Conservation (phyloP, 202 grass and related monocot species). For the Cymbopogon flexuosus region DNA sequence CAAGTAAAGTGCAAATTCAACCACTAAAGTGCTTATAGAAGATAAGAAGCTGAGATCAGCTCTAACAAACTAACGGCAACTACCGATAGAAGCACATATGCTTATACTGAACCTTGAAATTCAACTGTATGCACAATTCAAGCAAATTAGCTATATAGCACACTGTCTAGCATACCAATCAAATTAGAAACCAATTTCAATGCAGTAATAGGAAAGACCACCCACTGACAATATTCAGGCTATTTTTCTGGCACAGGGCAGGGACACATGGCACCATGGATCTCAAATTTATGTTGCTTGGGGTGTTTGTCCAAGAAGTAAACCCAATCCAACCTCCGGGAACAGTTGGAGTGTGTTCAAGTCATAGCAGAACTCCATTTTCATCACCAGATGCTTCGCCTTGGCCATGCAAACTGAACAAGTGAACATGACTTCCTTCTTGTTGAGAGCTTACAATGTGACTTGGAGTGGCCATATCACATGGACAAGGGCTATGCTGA, state of each 20-base stretch:
- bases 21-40: too few relatives aligned
- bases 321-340: conserved; percentile 70
- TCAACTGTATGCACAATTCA: conserved; percentile 48
- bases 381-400: conserved; percentile 74
- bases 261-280: conserved; percentile 93
- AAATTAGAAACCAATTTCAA: not conserved
- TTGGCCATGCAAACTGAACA: conserved; percentile 54
- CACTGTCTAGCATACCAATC: not conserved
- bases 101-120: conserved; percentile 46
- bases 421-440: conserved; percentile 7
- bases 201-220: not conserved
- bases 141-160: conserved; percentile 13
- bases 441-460: not conserved
- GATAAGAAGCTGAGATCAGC: too few relatives aligned
- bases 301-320: conserved; percentile 75
- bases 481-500: not conserved
- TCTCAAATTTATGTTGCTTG: conserved; percentile 69
- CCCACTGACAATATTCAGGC: conserved; percentile 58
- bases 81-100: too few relatives aligned
- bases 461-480: not conserved
- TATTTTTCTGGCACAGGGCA: conserved; percentile 83
- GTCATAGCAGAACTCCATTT: conserved; percentile 86
- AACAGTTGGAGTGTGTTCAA: conserved; percentile 67
- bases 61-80: too few relatives aligned
- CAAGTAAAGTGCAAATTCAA: too few relatives aligned